phyloP scores from a whole-genome alignment of 2,329 filamentous ascomycete species.

The Aotearoamyces nothofagi region DNA sequence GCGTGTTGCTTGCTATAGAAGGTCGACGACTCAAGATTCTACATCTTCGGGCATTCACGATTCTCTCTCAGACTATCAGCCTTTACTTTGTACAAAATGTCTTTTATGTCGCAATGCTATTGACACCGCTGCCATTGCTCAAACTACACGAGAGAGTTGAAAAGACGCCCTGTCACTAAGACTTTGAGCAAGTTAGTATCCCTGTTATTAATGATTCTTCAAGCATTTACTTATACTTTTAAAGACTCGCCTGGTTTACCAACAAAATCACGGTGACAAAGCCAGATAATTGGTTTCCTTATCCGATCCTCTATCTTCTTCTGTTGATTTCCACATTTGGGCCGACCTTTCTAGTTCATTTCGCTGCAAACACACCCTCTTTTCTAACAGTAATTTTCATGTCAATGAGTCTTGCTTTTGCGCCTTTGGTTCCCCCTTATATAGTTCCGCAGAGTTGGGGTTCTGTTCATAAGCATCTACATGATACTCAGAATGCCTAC shows the following conservation, averaged over 20 bases:
- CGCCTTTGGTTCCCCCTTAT: slow-evolving; percentile 29
- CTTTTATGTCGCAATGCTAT: slow-evolving; percentile 42
- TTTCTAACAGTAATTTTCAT: slow-evolving; percentile 22
- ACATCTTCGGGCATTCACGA: slow-evolving; percentile 37
- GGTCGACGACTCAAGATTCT: slow-evolving; percentile 41
- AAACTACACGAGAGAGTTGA: slow-evolving; percentile 14
- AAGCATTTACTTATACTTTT: slow-evolving; percentile 1
- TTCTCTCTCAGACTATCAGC: slow-evolving; percentile 41
- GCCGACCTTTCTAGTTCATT: slow-evolving; percentile 24
- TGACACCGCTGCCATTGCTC: slow-evolving; percentile 35
- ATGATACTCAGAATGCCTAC: slow-evolving; percentile 25
- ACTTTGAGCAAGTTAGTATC: slow-evolving; percentile 9
- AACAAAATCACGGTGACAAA: slow-evolving; percentile 24
- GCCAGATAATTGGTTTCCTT: slow-evolving; percentile 27
- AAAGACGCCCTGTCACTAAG: slow-evolving; percentile 7
- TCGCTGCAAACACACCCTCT: slow-evolving; percentile 23
- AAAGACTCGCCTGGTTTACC: slow-evolving; percentile 17
- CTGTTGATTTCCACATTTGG: slow-evolving; percentile 22
- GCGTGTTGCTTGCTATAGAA: slow-evolving; percentile 40
- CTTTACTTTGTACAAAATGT: slow-evolving; percentile 47
- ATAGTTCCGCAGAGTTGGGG: slow-evolving; percentile 35
- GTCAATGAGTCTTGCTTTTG: slow-evolving; percentile 25
- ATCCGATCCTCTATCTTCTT: slow-evolving; percentile 21
- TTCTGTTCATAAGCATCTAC: slow-evolving; percentile 24
- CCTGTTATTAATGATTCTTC: neutral